Conservation (phyloP, 2,329 filamentous ascomycete genomes). For the Alternaria conjuncta region DNA sequence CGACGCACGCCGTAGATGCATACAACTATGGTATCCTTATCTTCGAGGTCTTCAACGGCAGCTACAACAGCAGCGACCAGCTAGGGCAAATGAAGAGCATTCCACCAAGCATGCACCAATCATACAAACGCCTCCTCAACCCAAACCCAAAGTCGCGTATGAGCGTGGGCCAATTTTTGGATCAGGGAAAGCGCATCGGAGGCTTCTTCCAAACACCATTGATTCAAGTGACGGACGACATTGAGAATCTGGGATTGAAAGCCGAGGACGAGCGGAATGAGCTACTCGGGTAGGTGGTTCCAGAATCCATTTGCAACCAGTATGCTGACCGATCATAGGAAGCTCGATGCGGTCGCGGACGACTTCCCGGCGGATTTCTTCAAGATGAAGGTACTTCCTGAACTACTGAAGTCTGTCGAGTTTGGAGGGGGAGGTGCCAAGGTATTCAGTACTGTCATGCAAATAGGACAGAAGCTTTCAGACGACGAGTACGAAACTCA, state of each 20-base stretch:
- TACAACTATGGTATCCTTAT: constrained; percentile 86
- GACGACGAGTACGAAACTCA: constrained; percentile 88
- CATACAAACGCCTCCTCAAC: constrained; percentile 88
- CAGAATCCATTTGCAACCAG: no score
- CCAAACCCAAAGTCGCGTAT: constrained; percentile 87
- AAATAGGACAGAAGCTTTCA: constrained; percentile 85
- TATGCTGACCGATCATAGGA: constrained; percentile 51
- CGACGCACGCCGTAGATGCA: constrained; percentile 81
- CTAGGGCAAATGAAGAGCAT: constrained; percentile 85
- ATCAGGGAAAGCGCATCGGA: constrained; percentile 81
- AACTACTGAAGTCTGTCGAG: constrained; percentile 97
- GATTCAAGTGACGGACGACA: constrained; percentile 89
- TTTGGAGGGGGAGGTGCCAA: constrained; percentile 95
- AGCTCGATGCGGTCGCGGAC: constrained; percentile 84
- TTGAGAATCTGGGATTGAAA: constrained; percentile 92
- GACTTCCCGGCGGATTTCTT: constrained; percentile 99
- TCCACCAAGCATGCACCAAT: constrained; percentile 85
- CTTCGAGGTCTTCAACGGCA: constrained; percentile 90
- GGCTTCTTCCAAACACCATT: constrained; percentile 93
- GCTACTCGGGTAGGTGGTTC: constrained; percentile 69
- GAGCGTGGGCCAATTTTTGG: constrained; percentile 83
- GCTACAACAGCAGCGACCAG: constrained; percentile 77
- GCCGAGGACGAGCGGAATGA: constrained; percentile 81
- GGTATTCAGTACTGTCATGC: constrained; percentile 85
- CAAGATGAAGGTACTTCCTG: constrained; percentile 93